Percentiles rank a stretch among this genome's conserved stretches.
Conservation (phyloP, 305 asterid genomes). For the Solanum hybrid region DNA sequence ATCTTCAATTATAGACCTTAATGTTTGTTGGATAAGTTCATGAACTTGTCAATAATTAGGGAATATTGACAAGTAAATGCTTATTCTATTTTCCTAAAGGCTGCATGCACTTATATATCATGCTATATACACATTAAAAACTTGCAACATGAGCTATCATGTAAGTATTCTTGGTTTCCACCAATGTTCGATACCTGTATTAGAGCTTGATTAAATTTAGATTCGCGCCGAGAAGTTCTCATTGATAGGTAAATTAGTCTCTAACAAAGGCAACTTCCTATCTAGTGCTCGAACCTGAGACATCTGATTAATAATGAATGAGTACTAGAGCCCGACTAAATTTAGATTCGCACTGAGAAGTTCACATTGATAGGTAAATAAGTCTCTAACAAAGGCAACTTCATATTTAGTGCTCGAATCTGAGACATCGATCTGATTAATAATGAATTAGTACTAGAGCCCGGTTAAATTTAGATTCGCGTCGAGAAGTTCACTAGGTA, state of each 20-base stretch:
- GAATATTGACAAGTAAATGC: not conserved
- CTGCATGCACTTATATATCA: not conserved
- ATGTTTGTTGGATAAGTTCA: not conserved
- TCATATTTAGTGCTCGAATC: not conserved
- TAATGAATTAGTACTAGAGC: not conserved
- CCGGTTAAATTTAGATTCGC: too few species aligned
- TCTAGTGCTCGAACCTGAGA: not conserved
- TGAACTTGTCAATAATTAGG: conserved; percentile 2
- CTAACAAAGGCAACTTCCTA: not conserved
- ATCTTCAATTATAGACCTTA: not conserved
- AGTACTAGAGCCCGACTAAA: not conserved
- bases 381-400: not conserved
- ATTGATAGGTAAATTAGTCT: not conserved
- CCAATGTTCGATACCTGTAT: not conserved
- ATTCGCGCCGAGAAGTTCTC: not conserved
- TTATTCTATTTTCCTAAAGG: not conserved
- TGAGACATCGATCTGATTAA: not conserved
- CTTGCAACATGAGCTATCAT: not conserved
- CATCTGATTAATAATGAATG: not conserved
- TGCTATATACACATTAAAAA: not conserved
- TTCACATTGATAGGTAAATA: not conserved
- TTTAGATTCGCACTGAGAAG: not conserved
- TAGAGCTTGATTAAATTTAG: not conserved
- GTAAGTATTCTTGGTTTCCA: not conserved
- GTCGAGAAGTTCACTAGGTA: not conserved